Evolutionary conservation across 1,139 yeast species (phyloP).

Genomic region (Geotrichum reessii): DNA sequence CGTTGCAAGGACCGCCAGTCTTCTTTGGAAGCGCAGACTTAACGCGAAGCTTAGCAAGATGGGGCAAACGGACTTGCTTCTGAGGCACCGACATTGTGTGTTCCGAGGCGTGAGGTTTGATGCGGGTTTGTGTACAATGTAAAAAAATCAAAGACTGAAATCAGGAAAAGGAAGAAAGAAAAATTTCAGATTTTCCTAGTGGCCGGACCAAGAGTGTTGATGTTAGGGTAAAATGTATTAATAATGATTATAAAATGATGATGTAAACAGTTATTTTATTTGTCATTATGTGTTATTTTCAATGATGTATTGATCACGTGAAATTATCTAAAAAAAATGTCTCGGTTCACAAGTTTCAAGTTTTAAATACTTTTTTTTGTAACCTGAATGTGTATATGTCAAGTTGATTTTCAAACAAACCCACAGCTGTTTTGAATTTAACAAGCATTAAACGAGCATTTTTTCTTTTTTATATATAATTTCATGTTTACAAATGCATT

Average conservation of each 20-base stretch:
- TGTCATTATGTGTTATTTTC: not conserved
- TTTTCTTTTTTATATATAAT: too few relatives aligned
- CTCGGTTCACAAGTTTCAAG: not conserved
- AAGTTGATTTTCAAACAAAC: not conserved
- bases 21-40: conserved; percentile 57
- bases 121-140: not conserved
- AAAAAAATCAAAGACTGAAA: not conserved
- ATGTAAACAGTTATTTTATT: too few relatives aligned
- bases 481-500: too few relatives aligned
- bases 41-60: conserved; percentile 68
- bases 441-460: too few relatives aligned
- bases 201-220: not conserved
- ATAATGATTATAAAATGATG: not conserved
- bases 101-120: not conserved
- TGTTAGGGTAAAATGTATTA: not conserved
- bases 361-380: too few relatives aligned
- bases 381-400: too few relatives aligned
- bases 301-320: not conserved
- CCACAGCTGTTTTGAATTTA: too few relatives aligned
- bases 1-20: conserved; percentile 64
- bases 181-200: not conserved
- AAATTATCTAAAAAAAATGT: not conserved
- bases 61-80: conserved; percentile 52
- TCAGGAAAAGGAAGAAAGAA: not conserved
- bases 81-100: conserved; percentile 16